These are phyloP conservation scores for Talaromyces islandicus DNA, from an alignment of 2,329 filamentous ascomycete species.

Conservation along the genomic window DNA sequence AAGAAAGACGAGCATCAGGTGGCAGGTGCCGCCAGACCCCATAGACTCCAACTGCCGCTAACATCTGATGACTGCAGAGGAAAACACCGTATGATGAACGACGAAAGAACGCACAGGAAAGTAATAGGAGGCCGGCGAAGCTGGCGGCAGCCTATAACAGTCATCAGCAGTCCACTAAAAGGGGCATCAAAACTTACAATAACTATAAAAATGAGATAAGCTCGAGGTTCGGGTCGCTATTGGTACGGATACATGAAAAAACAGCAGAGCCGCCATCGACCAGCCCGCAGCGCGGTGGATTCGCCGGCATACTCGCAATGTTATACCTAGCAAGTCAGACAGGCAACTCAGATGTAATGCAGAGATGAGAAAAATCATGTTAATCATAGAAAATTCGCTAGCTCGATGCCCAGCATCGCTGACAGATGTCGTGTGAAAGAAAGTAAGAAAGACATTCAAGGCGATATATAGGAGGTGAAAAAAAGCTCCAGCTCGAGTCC, in stretches of 20 bases:
- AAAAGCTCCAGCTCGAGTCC: background rate
- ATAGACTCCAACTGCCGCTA: background rate
- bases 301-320: constrained; percentile 10
- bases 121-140: constrained; percentile 14
- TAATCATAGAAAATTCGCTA: background rate
- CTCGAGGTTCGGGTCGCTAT: background rate
- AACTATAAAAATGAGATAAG: background rate
- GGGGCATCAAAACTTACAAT: background rate
- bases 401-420: background rate
- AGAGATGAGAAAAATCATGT: background rate
- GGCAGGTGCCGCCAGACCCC: background rate
- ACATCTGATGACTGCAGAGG: background rate
- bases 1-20: background rate
- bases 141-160: constrained; percentile 12
- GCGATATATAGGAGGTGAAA: background rate
- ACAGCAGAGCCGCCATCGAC: constrained; percentile 15
- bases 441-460: background rate
- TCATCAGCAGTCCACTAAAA: constrained; percentile 5
- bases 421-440: background rate
- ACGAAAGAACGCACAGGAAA: constrained; percentile 1
- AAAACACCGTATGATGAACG: background rate
- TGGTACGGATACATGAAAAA: constrained; percentile 13
- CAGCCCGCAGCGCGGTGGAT: constrained; percentile 17
- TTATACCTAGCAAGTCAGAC: background rate
- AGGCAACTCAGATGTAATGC: background rate